Base-by-base conservation (phyloP, 2,329 filamentous ascomycete genomes). In the Bipolaris gigantea region DNA sequence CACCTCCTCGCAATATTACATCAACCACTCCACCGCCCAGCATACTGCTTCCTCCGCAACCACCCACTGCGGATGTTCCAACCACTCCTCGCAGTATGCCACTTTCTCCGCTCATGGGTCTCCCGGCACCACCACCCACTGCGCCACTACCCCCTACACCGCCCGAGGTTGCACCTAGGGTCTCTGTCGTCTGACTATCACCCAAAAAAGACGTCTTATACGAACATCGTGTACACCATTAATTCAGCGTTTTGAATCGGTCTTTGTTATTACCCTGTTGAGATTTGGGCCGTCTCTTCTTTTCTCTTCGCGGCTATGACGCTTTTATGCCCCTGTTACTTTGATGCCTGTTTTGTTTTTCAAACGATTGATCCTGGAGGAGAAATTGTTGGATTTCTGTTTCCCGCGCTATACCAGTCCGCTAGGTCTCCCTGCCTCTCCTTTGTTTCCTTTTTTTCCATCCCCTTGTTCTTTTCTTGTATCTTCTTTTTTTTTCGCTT, bases 1-100 rank as follows among this genome's bases (percentile, higher is more conserved):
- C 67, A 10, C 71, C 72, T 34, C 75, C 75, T 6, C 64, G 64
- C 10, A 59, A 55, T 39, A 43, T 56, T 25, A 45, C 53, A 9
- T 47, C 53, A 11, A 53, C 56, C 5, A 54, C 47, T 19, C 61
- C 54, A 9, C 59, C 62, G 15, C 59, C 61, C 4, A 57, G 40
- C 7, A 57, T 61, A 27, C 59, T 60, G 3, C 63, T 61, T 9
- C 35, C 50, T 8, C 53, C 53, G 4, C 57, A 53, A 3, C 58
- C 58, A 32, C 55, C 40, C 9, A 54, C 27, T 43, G 53, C 53
- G 47, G 33, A 52, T 19, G 48, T 57, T n/a, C 51, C 50, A 2
- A 27, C 48, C 7, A 50, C 53, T 10, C 61, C 64, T 9, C 61
- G 58, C 23, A 53, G 16, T 19, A 47, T 53, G 49, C 54, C 43